These are phyloP conservation scores for Tetradesmus lagerheimii DNA, from an alignment of 139 green algal species.

Conservation along the genomic window DNA sequence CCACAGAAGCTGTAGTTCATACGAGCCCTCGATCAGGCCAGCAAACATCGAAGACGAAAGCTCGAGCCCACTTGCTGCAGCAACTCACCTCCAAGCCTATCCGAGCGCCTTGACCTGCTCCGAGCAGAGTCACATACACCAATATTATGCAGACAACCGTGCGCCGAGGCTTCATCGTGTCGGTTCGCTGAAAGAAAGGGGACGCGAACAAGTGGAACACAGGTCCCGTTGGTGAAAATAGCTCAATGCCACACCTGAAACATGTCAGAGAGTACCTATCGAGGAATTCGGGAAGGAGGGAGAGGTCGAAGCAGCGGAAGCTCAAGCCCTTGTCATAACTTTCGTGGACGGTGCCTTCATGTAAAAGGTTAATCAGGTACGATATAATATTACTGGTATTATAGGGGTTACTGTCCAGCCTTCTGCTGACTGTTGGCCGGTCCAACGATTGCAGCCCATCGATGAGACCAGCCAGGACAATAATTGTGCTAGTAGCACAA, in stretches of 20 bases:
- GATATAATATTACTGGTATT: neutral
- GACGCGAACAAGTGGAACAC: neutral
- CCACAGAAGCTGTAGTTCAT: neutral
- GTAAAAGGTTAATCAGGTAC: neutral
- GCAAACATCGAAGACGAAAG: neutral
- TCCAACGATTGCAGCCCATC: neutral
- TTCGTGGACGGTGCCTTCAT: neutral
- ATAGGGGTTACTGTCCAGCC: neutral
- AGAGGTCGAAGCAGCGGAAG: neutral
- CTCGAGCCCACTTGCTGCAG: neutral
- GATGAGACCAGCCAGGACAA: no score
- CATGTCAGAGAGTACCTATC: no score
- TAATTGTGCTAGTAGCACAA: no score
- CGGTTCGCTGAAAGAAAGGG: neutral
- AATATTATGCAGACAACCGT: neutral
- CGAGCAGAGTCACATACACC: neutral
- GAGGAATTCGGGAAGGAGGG: no score
- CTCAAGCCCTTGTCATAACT: neutral
- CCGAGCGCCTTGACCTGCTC: neutral
- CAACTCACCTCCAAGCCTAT: neutral
- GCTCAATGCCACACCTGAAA: no score
- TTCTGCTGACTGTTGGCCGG: neutral
- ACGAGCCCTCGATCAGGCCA: neutral
- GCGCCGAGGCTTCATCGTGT: neutral
- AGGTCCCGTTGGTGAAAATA: neutral